Evolutionary conservation across 2,329 filamentous ascomycete genomes (phyloP).

Genomic region (Trichoderma breve): DNA sequence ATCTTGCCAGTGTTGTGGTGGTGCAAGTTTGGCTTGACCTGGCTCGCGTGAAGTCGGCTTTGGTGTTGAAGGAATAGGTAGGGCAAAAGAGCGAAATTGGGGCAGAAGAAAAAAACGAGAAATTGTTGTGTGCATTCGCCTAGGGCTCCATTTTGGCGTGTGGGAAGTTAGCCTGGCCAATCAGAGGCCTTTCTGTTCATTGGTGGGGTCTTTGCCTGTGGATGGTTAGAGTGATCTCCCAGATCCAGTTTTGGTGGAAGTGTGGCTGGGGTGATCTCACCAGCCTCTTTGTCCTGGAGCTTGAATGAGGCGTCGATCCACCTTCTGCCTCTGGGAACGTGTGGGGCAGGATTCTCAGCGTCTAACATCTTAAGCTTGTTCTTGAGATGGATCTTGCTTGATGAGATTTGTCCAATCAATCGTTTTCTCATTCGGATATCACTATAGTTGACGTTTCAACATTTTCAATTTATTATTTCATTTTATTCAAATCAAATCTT

Average conservation of each 20-base stretch:
- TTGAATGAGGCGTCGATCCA: not conserved
- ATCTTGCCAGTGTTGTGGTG: constrained; percentile 47
- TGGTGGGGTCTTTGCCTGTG: not conserved
- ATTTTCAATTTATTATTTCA: not conserved
- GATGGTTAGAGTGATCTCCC: not conserved
- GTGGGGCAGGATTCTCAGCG: constrained; percentile 4
- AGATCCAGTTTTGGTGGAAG: constrained; percentile 24
- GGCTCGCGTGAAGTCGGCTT: constrained; percentile 35
- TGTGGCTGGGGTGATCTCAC: not conserved
- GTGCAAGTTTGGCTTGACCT: constrained; percentile 47
- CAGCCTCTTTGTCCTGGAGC: not conserved
- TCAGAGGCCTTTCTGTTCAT: constrained; percentile 23
- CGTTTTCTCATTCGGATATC: not conserved
- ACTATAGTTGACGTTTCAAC: too few species aligned
- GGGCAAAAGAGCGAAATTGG: constrained; percentile 32
- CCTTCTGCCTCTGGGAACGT: not conserved
- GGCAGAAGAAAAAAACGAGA: constrained; percentile 39
- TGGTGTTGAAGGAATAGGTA: constrained; percentile 34
- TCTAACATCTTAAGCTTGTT: not conserved
- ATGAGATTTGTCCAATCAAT: not conserved
- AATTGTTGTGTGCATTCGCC: constrained; percentile 39
- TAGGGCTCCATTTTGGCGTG: constrained; percentile 38
- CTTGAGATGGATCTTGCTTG: not conserved
- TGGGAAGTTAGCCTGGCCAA: constrained; percentile 32
- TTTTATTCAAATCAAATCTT: not conserved